phyloP scores from a whole-genome alignment of 257 asterid species.

The Solanum ossicruentum region DNA sequence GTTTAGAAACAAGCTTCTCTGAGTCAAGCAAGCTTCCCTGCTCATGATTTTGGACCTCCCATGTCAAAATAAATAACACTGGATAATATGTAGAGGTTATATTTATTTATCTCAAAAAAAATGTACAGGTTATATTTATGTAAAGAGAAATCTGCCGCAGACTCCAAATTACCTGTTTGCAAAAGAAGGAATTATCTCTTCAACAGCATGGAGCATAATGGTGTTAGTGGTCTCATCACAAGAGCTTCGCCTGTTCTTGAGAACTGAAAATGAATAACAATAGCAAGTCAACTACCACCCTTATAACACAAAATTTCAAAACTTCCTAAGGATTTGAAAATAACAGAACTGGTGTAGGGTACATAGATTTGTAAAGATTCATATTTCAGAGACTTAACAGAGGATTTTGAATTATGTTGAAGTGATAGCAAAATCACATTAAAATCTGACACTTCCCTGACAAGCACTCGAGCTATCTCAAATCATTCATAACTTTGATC shows the following conservation, averaged over 20 bases:
- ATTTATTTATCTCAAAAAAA: neutral
- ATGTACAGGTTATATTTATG: neutral
- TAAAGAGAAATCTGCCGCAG: neutral
- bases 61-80: neutral
- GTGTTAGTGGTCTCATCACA: conserved; percentile 2
- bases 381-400: neutral
- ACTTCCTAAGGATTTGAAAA: neutral
- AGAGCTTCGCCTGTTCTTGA: neutral
- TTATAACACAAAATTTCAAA: neutral
- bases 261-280: neutral
- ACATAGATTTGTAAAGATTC: neutral
- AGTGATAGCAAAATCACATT: neutral
- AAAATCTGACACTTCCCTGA: neutral
- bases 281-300: neutral
- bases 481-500: neutral
- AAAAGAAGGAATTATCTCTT: conserved; percentile 12
- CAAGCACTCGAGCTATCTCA: neutral
- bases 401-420: neutral
- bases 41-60: neutral
- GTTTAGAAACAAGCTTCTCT: neutral
- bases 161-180: conserved; percentile 4
- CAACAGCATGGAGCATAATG: conserved; percentile 1
- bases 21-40: neutral
- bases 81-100: neutral
- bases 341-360: neutral